Evolutionary conservation across 768 basidiomycete species (phyloP), one percentile per base, ranked within the genome.

Genomic region (Psilocybe cubensis): DNA sequence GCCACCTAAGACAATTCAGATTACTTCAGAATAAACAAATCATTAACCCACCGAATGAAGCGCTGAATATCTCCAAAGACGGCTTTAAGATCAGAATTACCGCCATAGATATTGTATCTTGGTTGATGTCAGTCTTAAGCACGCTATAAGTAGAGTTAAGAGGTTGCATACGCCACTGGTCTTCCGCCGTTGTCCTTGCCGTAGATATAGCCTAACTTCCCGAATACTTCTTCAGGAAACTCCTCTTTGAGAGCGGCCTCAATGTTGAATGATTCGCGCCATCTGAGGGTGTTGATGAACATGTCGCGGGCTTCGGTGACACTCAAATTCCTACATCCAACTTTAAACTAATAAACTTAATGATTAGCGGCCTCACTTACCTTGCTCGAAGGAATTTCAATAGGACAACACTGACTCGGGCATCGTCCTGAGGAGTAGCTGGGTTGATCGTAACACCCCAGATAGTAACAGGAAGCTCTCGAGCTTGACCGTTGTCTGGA

Each of bases 381-480:
- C 88, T 83, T 4, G 92, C 92, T 55, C 88, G 81, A 27, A 92
- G 73, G 76, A 93, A 94, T 67, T 93, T 92, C 82, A 92, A 84
- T 33, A 94, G 76, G 8, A 93, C 66, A 28, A 93, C 89, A 64
- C 88, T 91, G 57, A 84, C 83, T 7, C 83, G 81, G 0, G 90
- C 85, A 67, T 91, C 82, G 46, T 66, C 52, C n/a, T 64, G 70
- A 11, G 83, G 81, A 54, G 76, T 74, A 2, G 54, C 58, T 2
- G 92, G 88, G 68, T 89, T 82, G 24, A 94, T 80, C 1, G 67
- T 71, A 18, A 94, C 83, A 24, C 90, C 88, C 92, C 92, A 94
- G 55, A 94, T 68, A 4, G 66, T 75, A 61, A 89, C 79, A 8
- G 85, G 72, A 1, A 76, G 76, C 0, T 76, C 74, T 54, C 76